Percentiles rank a stretch among this genome's conserved stretches.
Evolutionary conservation across 345 rosid genomes (phyloP).

Genomic region (Sisymbrium altissimum): DNA sequence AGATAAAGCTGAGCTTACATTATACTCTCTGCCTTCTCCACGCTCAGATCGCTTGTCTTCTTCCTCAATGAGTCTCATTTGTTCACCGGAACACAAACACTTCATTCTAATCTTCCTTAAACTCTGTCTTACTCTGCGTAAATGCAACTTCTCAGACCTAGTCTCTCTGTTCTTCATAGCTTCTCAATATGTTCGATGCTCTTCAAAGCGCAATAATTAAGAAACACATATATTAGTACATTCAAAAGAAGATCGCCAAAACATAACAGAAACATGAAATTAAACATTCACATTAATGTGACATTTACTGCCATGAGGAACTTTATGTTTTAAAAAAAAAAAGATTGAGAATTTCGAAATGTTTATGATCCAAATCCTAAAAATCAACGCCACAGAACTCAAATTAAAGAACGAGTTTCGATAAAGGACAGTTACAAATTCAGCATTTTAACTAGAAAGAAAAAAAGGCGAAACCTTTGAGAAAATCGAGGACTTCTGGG

Average conservation of each 20-base stretch:
- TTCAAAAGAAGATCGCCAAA: neutral
- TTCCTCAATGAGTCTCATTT: slow-evolving; percentile 37
- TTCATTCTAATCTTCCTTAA: slow-evolving; percentile 49
- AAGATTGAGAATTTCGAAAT: neutral
- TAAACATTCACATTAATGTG: slow-evolving; percentile 3
- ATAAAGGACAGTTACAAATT: neutral
- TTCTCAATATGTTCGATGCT: slow-evolving; percentile 28
- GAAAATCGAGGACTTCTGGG: slow-evolving; percentile 15
- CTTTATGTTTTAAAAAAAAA: neutral
- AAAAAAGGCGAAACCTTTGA: neutral
- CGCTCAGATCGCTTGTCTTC: slow-evolving; percentile 43
- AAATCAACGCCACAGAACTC: neutral
- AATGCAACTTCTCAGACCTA: slow-evolving; percentile 35
- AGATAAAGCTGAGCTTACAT: slow-evolving; percentile 38
- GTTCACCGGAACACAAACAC: slow-evolving; percentile 59
- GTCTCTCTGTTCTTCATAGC: slow-evolving; percentile 45
- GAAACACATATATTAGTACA: neutral
- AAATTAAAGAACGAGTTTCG: neutral
- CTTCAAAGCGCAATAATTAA: slow-evolving; percentile 35
- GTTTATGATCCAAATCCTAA: neutral
- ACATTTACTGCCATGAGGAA: neutral
- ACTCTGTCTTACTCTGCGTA: slow-evolving; percentile 28
- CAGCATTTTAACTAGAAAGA: neutral
- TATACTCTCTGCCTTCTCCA: slow-evolving; percentile 41
- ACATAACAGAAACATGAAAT: neutral